Percentiles rank a stretch among this genome's conserved stretches.
Evolutionary conservation across 225 moss, liverwort and hornwort species (phyloP).

Genomic region (Bryoerythrophyllum caledonicum): DNA sequence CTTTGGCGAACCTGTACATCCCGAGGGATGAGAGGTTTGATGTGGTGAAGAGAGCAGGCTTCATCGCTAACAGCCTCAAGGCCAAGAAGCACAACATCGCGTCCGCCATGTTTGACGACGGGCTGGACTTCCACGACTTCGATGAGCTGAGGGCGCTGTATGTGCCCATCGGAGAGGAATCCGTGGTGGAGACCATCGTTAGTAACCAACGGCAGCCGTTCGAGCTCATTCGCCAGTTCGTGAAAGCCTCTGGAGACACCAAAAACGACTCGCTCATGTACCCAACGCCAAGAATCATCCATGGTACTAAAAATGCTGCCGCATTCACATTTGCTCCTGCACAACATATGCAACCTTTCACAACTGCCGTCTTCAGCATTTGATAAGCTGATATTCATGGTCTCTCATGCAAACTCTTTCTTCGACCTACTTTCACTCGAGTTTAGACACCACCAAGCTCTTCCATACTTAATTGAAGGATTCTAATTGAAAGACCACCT

Average conservation of each 20-base stretch:
- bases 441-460: no score
- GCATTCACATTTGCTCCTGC: no score
- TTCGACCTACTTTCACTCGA: no score
- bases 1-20: slow-evolving; percentile 26
- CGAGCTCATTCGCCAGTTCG: slow-evolving; percentile 30
- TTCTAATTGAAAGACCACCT: no score
- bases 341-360: not conserved
- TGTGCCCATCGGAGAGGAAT: slow-evolving; percentile 18
- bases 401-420: no score
- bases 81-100: slow-evolving; percentile 21
- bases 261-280: slow-evolving; percentile 13
- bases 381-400: no score
- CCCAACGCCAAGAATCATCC: slow-evolving; percentile 25
- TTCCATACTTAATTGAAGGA: no score
- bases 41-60: slow-evolving; percentile 28
- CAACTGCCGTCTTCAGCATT: not conserved
- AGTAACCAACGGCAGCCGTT: slow-evolving; percentile 25
- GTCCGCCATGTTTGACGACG: slow-evolving; percentile 10
- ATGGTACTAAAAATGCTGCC: not conserved
- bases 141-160: slow-evolving; percentile 25
- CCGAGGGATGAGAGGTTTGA: slow-evolving; percentile 37
- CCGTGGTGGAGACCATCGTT: slow-evolving; percentile 18
- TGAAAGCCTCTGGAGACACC: not conserved
- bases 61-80: slow-evolving; percentile 13
- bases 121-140: slow-evolving; percentile 15